A percentile compares a stretch with the other conserved stretches of the same genome.
phyloP scores from a whole-genome alignment of 148 eudicot genomes.

The Mesembryanthemum crystallinum region DNA sequence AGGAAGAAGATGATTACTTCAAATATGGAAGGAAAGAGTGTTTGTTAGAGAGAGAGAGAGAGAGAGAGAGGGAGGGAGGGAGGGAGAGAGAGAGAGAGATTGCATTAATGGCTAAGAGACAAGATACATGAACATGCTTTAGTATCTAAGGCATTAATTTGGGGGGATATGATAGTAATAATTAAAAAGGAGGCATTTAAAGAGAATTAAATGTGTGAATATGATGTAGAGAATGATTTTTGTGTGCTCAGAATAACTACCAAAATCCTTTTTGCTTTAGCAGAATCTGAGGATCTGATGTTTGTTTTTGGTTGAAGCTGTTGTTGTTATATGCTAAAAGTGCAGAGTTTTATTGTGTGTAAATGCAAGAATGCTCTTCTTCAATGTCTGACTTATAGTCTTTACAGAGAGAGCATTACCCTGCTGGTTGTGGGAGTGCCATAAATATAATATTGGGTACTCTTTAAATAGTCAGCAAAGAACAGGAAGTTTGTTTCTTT shows the following conservation, averaged over 20 bases:
- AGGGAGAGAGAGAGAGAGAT: neutral
- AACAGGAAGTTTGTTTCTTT: no score
- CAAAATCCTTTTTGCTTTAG: neutral
- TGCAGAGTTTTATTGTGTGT: neutral
- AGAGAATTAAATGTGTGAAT: slow-evolving; percentile 2
- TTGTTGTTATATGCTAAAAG: slow-evolving; percentile 6
- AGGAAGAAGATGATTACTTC: neutral
- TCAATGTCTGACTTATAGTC: slow-evolving; percentile 26
- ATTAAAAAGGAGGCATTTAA: slow-evolving; percentile 9
- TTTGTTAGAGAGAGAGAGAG: neutral
- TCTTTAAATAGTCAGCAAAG: neutral
- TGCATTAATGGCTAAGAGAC: neutral
- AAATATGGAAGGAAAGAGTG: neutral
- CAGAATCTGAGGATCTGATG: slow-evolving; percentile 17
- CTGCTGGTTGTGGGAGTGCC: neutral
- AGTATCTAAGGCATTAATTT: slow-evolving; percentile 9
- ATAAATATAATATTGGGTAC: neutral
- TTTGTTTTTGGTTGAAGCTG: slow-evolving; percentile 3
- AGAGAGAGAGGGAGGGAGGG: neutral
- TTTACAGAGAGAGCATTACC: neutral
- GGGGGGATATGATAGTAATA: neutral
- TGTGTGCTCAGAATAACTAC: slow-evolving; percentile 4
- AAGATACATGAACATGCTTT: neutral
- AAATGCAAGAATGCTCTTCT: slow-evolving; percentile 14
- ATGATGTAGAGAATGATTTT: slow-evolving; percentile 13